Base-by-base conservation (phyloP, 179 eudicot species). In the Gypsophila paniculata region DNA sequence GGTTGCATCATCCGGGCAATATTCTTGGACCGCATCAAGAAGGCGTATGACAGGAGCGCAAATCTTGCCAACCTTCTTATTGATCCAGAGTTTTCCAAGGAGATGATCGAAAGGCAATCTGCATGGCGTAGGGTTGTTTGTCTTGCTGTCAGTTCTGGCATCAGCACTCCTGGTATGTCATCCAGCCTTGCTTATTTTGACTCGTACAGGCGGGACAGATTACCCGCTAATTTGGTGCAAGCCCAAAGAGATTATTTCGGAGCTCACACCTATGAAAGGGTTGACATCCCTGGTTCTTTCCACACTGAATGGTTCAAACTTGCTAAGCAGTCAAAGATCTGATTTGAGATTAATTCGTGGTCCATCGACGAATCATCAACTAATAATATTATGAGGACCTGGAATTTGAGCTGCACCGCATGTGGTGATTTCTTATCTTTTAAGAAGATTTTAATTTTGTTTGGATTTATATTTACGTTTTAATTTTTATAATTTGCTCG, bases 301-400 rank as follows among this genome's bases (percentile, higher is more conserved):
- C 97, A 91, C 77, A 90, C 97, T n/a, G 97, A 90, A 70, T 91
- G 97, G 97, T 90, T 90, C 84, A 91, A 91, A 83, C 78, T 91
- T 29, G 93, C 97, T 21, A 88, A 86, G 78, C 81, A 63, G 66
- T 86, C 90, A 46, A 86, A 86, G 86, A 84, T 75, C 19, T 90
- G 75, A 83, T 78, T 54, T 52, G 77, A 14, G 61, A 65, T 55
- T 29, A 4, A 15, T 66, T 70, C 60, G 3, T 79, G 73, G 55
- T 15, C 38, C 23, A 29, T 52, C 52, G 8, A 59, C 59, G 42
- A 52, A 61, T 23, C 38, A 13, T 25, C 34, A 11, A 44, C 29
- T 66, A 38, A 15, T 67, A 71, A 36, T 69, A 8, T 49, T 23
- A 19, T 70, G 63, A 61, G 75, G 66, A 14, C 22, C 44, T 57